These are phyloP conservation scores for Delphinella strobiligena DNA, from an alignment of 2,329 filamentous ascomycete species.

Conservation along the genomic window DNA sequence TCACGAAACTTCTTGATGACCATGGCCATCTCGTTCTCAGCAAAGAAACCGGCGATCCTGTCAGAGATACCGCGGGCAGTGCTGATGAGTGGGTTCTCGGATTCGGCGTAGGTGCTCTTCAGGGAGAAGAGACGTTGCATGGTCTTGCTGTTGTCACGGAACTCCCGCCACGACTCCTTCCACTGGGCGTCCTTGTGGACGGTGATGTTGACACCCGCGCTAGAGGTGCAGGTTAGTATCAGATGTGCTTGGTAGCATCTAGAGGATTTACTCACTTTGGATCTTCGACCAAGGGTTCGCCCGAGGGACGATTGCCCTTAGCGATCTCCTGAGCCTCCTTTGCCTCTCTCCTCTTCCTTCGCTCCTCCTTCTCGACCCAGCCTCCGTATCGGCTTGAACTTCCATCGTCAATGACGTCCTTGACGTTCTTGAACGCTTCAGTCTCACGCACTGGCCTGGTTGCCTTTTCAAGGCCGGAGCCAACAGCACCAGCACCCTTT, in stretches of 20 bases:
- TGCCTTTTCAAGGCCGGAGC: slow-evolving; percentile 81
- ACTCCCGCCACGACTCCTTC: slow-evolving; percentile 97
- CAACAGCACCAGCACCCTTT: slow-evolving; percentile 74
- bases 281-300: slow-evolving; percentile 64
- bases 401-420: slow-evolving; percentile 92
- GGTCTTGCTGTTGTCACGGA: slow-evolving; percentile 78
- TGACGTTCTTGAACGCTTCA: slow-evolving; percentile 84
- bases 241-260: too few species aligned
- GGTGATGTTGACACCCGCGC: slow-evolving; percentile 87
- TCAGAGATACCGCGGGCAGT: slow-evolving; percentile 93
- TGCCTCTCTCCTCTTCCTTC: slow-evolving; percentile 63
- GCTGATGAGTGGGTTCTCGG: slow-evolving; percentile 87
- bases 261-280: slow-evolving; percentile 57
- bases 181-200: slow-evolving; percentile 93
- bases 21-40: slow-evolving; percentile 93
- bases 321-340: slow-evolving; percentile 51
- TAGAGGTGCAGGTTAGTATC: slow-evolving; percentile 31
- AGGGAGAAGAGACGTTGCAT: slow-evolving; percentile 81
- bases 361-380: slow-evolving; percentile 94
- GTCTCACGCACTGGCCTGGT: slow-evolving; percentile 90
- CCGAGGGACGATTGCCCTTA: slow-evolving; percentile 25
- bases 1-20: slow-evolving; percentile 97
- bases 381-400: slow-evolving; percentile 93
- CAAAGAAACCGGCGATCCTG: slow-evolving; percentile 86
- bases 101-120: slow-evolving; percentile 84